A percentile compares a stretch with the other conserved stretches of the same genome.
These are phyloP conservation scores for Trichoderma polysporum DNA, from an alignment of 2,329 filamentous ascomycete species.

Conservation along the genomic window DNA sequence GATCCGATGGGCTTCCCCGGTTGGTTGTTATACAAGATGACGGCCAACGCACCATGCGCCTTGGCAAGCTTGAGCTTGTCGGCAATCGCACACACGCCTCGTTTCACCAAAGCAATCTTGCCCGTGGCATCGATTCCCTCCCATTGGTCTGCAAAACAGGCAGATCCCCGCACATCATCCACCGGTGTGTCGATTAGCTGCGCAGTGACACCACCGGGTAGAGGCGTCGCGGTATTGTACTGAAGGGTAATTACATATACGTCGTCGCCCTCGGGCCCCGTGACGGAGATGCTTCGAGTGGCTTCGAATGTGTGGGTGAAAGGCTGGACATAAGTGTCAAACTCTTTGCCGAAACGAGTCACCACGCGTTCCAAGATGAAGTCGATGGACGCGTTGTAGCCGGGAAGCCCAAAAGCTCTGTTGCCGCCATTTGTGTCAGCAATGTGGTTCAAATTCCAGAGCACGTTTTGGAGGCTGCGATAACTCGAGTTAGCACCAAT, in stretches of 20 bases:
- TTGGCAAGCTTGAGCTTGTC: constrained; percentile 45
- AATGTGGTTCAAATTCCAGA: constrained; percentile 56
- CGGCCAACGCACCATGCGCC: constrained; percentile 41
- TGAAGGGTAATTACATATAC: constrained; percentile 45
- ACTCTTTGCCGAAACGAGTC: constrained; percentile 40
- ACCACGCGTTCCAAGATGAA: constrained; percentile 51
- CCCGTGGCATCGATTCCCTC: constrained; percentile 41
- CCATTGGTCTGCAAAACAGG: constrained; percentile 45
- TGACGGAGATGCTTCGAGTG: constrained; percentile 43
- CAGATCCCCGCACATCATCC: constrained; percentile 38
- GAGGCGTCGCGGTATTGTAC: constrained; percentile 48
- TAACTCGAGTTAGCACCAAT: neutral
- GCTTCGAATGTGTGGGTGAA: constrained; percentile 49
- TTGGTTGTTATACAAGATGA: constrained; percentile 62
- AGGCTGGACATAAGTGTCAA: constrained; percentile 46
- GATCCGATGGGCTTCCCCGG: constrained; percentile 40
- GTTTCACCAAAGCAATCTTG: constrained; percentile 47
- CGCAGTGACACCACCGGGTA: constrained; percentile 36
- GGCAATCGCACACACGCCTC: constrained; percentile 42
- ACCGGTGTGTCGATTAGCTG: constrained; percentile 37
- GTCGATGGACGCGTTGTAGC: constrained; percentile 58
- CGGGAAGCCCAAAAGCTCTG: constrained; percentile 58
- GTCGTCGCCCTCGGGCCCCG: constrained; percentile 45
- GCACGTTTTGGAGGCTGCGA: constrained; percentile 51
- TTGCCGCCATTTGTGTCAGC: constrained; percentile 57